These are phyloP conservation scores for Fusarium camptoceras DNA, from an alignment of 2,329 filamentous ascomycete genomes.

Conservation along the genomic window DNA sequence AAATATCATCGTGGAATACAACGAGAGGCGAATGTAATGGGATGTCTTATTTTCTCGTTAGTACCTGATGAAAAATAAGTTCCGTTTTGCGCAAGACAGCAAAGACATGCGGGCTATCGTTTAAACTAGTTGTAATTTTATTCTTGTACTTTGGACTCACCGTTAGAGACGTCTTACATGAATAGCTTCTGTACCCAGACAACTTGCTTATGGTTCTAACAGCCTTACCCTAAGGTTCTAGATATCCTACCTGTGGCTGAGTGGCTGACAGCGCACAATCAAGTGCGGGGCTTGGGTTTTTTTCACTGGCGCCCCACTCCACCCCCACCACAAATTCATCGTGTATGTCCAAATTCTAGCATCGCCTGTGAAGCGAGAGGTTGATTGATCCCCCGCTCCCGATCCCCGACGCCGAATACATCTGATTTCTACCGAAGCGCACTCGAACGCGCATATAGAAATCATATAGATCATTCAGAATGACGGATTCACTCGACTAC, in stretches of 20 bases:
- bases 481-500: conserved; percentile 67
- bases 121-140: background rate
- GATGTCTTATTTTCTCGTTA: background rate
- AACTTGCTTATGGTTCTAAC: background rate
- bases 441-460: conserved; percentile 26
- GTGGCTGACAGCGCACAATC: conserved; percentile 44
- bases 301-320: conserved; percentile 47
- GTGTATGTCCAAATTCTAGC: conserved; percentile 51
- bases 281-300: conserved; percentile 50
- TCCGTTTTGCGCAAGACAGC: background rate
- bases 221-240: conserved; percentile 17
- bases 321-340: conserved; percentile 59
- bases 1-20: background rate
- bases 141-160: background rate
- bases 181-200: background rate
- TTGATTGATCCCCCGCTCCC: conserved; percentile 40
- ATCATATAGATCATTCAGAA: conserved; percentile 44
- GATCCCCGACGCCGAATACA: conserved; percentile 29
- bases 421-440: conserved; percentile 22
- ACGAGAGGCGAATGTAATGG: background rate
- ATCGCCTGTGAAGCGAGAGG: conserved; percentile 42
- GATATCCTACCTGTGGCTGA: conserved; percentile 30
- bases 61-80: background rate
- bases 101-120: background rate
- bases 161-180: background rate